Evolutionary conservation across 345 rosid species (phyloP), one percentile per base, ranked within the genome.

Genomic region (Aurinia saxatilis): DNA sequence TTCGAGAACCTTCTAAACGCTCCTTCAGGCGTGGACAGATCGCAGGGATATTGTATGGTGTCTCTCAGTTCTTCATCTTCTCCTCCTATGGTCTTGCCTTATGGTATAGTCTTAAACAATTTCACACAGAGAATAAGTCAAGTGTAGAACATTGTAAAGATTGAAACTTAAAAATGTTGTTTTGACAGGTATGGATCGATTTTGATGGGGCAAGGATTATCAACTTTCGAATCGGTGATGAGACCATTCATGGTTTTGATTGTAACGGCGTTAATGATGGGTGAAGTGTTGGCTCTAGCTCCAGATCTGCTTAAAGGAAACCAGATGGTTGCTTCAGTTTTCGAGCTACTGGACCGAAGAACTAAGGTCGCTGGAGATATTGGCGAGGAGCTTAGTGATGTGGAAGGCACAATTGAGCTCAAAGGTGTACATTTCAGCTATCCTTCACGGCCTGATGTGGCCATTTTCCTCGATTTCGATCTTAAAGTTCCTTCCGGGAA

Each of bases 41-140:
- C 21, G 99, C 99, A 0, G 99, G 99, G 52, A 46, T 84, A 44
- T 84, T 84, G 70, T 90, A 93, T 57, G 99, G 99, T 33, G 53
- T 87, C 49, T 84, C 96, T 47, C 99, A 93, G 76, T 93, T 93
- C 79, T 93, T 93, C 80, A 93, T 90, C 74, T 93, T 90, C 82
- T 93, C 99, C 30, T 78, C 96, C 10, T 93, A 93, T 23, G 99
- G 96, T 34, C 99, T 93, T 47, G 92, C 96, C 23, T 77, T 93
- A 18, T 93, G 99, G 97, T 68, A 68, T 12, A 7, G 5, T 11
- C 6, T 10, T 1, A 18, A 29, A 18, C n/a, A 18, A 15, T 29
- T 27, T 2, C 11, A 57, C 13, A 2, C 17, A 37, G 0, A 37
- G 27, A 34, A 36, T n/a, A 21, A 4, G 4, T n/a, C 2, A 13